A percentile compares a stretch with the other conserved stretches of the same genome.
These are phyloP conservation scores for Ceratopteris richardii DNA, from an alignment of 75 land plant genomes.

Conservation along the genomic window DNA sequence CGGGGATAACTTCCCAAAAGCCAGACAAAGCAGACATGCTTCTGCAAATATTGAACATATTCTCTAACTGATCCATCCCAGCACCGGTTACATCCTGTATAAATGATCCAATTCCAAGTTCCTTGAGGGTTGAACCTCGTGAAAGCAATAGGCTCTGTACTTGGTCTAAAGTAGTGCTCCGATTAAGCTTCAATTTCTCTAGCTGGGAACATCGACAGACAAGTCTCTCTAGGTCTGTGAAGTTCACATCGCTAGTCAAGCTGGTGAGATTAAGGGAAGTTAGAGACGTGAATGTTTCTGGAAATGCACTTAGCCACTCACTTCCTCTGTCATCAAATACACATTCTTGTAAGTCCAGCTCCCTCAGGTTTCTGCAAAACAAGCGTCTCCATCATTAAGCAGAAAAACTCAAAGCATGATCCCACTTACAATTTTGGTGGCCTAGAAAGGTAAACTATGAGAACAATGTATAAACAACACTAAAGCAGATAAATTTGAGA, in stretches of 20 bases:
- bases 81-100: conserved; percentile 12
- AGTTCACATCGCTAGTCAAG: conserved; percentile 34
- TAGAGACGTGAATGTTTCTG: conserved; percentile 38
- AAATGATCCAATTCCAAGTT: conserved; percentile 70
- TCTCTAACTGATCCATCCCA: conserved; percentile 18
- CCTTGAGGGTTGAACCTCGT: conserved; percentile 60
- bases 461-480: no score
- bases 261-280: conserved; percentile 49
- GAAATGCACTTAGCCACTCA: conserved; percentile 58
- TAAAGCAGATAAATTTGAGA: no score
- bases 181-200: conserved; percentile 49
- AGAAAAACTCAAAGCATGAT: no score
- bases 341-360: conserved; percentile 66
- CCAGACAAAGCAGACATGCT: conserved; percentile 55
- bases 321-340: conserved; percentile 43
- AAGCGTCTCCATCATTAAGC: conserved; percentile 16
- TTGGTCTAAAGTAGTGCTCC: conserved; percentile 35
- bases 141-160: conserved; percentile 34
- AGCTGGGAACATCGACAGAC: conserved; percentile 41
- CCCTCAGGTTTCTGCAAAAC: conserved; percentile 26
- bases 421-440: no score
- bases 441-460: no score
- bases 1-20: conserved; percentile 39
- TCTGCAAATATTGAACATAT: conserved; percentile 39
- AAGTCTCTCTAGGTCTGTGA: conserved; percentile 47